Conservation (phyloP, 2,329 filamentous ascomycete species). For the Aspergillus tubingensis region DNA sequence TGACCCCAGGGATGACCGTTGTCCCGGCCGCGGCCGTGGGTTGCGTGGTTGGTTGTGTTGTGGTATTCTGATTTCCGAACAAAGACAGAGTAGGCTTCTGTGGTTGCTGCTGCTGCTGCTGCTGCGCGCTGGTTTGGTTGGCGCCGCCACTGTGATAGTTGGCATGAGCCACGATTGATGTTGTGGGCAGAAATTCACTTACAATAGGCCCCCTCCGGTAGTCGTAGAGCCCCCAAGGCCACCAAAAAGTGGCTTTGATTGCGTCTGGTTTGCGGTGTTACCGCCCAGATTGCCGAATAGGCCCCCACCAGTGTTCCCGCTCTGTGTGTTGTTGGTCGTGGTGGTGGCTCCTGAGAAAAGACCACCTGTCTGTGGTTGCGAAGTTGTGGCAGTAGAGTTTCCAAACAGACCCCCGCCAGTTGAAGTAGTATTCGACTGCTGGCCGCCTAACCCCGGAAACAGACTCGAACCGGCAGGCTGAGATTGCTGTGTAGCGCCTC, state of each 20-base stretch:
- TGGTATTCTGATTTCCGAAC: constrained; percentile 39
- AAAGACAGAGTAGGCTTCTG: constrained; percentile 49
- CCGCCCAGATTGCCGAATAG: constrained; percentile 34
- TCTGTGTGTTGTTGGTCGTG: constrained; percentile 26
- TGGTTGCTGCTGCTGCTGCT: constrained; percentile 48
- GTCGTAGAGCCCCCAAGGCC: constrained; percentile 32
- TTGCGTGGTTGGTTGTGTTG: constrained; percentile 34
- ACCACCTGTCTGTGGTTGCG: constrained; percentile 33
- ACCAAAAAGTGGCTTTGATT: constrained; percentile 39
- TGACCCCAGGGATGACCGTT: constrained; percentile 64
- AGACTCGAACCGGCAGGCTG: constrained; percentile 34
- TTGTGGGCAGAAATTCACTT: constrained; percentile 20
- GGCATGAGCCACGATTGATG: background rate
- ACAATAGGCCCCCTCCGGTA: constrained; percentile 37
- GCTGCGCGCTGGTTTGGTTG: constrained; percentile 31
- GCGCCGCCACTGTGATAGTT: constrained; percentile 23
- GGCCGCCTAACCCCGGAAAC: constrained; percentile 33
- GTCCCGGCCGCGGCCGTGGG: constrained; percentile 35
- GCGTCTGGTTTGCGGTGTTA: constrained; percentile 33
- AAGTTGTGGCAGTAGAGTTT: constrained; percentile 26
- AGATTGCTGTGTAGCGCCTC: constrained; percentile 28
- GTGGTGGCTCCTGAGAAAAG: constrained; percentile 25
- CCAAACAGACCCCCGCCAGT: constrained; percentile 36
- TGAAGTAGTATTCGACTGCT: constrained; percentile 30
- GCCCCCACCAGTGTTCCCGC: constrained; percentile 29